Conservation (phyloP, 495 filamentous ascomycete genomes). For the Melanomma pulvis-pyrius region DNA sequence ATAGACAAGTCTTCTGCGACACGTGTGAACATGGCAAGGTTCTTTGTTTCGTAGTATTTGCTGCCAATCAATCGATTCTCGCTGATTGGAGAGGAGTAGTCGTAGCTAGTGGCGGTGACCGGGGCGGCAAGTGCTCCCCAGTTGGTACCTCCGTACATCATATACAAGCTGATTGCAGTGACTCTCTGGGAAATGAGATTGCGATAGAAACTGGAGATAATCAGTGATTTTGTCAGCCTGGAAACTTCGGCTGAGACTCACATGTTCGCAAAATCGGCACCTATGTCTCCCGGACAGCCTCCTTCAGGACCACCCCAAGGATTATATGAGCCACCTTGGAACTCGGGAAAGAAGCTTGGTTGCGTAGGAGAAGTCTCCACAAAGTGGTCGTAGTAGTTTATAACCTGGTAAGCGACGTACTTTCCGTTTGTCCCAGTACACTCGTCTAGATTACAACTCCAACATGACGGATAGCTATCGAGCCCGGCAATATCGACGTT, state of each 20-base stretch:
- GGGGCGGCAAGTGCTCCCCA: slow-evolving; percentile 50
- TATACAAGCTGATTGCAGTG: slow-evolving; percentile 53
- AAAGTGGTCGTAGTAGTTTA: slow-evolving; percentile 53
- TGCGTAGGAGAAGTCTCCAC: slow-evolving; percentile 54
- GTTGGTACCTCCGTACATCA: slow-evolving; percentile 63
- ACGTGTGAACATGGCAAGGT: slow-evolving; percentile 59
- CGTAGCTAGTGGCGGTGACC: slow-evolving; percentile 57
- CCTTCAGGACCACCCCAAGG: slow-evolving; percentile 63
- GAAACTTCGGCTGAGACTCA: not conserved
- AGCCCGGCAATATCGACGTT: slow-evolving; percentile 61
- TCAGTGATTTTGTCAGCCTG: not conserved
- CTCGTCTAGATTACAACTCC: slow-evolving; percentile 58
- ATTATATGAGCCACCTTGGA: slow-evolving; percentile 66
- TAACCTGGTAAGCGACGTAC: slow-evolving; percentile 56
- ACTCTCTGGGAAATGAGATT: slow-evolving; percentile 55
- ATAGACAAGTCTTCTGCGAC: slow-evolving; percentile 56
- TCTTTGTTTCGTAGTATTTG: slow-evolving; percentile 65
- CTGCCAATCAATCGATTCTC: slow-evolving; percentile 60
- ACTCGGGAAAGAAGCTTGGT: slow-evolving; percentile 63
- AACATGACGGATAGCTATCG: slow-evolving; percentile 65
- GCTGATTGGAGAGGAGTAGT: slow-evolving; percentile 63
- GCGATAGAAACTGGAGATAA: slow-evolving; percentile 51
- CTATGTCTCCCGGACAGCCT: slow-evolving; percentile 50
- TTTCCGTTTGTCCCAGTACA: slow-evolving; percentile 60
- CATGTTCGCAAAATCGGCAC: slow-evolving; percentile 59